Base-by-base conservation (phyloP, 2,329 filamentous ascomycete genomes). In the Ceratocystis variospora region DNA sequence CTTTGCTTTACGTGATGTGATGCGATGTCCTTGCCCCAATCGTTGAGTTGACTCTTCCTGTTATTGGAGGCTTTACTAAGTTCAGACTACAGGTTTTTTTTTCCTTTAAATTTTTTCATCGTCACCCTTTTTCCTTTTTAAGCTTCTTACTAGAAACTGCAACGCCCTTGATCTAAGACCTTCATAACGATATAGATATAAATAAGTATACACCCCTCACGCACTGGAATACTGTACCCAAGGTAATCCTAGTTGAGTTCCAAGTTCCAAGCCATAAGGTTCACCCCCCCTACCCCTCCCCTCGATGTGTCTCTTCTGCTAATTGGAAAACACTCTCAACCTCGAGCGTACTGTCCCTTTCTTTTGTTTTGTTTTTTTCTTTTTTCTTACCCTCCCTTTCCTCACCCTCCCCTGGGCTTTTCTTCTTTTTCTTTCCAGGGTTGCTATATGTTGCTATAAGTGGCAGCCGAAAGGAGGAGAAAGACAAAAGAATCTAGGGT, bases 361-460 rank as follows among this genome's bases (percentile, higher is more conserved):
- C n/a, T 53, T 53, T 25, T 25, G 48, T 22, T 22, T 22, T 53
- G 48, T 22, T 53, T 12, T 22, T 53, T 50, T 22, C 1, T 50
- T 8, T 50, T 22, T 41, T 7, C 57, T 33, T 19, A 33, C 19
- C 19, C 28, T 7, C n/a, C n/a, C 8, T 25, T 25, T 7, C 19
- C 25, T 45, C 31, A 41, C 61, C n/a, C 37, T 37, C 25, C 59
- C 19, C 19, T 46, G 48, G 48, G 6, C 10, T 12, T 53, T 25
- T 22, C 44, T 45, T 46, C 37, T 31, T 62, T 46, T 45, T 46
- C 37, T 31, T 62, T 46, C 17, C 4, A 31, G 7, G 53, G 53
- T 57, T 22, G 28, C 25, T 17, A 57, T 37, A 37, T 57, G 53
- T 57, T 62, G 61, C 61, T 62, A 62, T 62, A 62, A 62, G 61